phyloP scores from a whole-genome alignment of 176 grass and related monocot species.

The Eragrostis nindensis region DNA sequence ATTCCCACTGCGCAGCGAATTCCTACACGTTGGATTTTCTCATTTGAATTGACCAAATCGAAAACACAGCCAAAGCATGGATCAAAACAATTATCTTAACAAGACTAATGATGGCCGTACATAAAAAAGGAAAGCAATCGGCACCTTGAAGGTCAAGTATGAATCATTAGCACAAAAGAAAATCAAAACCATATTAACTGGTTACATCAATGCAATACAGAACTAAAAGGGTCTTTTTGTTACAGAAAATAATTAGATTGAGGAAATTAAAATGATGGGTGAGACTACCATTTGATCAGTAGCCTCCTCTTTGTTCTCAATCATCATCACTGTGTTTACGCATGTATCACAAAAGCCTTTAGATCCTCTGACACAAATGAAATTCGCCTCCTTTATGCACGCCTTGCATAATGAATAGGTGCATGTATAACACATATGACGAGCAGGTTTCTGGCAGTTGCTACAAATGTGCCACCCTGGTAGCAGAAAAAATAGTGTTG shows the following conservation, averaged over 20 bases:
- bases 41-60: slow-evolving; percentile 15
- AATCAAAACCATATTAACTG: slow-evolving; percentile 8
- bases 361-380: slow-evolving; percentile 69
- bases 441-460: slow-evolving; percentile 86
- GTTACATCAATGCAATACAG: slow-evolving; percentile 11
- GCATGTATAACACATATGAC: slow-evolving; percentile 91
- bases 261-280: slow-evolving; percentile 29
- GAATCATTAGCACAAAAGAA: slow-evolving; percentile 10
- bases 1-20: not conserved
- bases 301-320: slow-evolving; percentile 80
- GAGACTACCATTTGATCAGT: slow-evolving; percentile 61
- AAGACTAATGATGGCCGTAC: not conserved
- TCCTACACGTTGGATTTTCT: not conserved
- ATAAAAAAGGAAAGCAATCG: not conserved
- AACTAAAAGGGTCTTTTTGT: slow-evolving; percentile 10
- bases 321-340: slow-evolving; percentile 83
- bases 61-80: slow-evolving; percentile 27
- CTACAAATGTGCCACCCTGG: slow-evolving; percentile 99
- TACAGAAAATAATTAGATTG: slow-evolving; percentile 29
- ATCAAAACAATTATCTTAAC: slow-evolving; percentile 7
- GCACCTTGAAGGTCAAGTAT: not conserved
- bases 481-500: slow-evolving; percentile 35
- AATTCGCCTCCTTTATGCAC: slow-evolving; percentile 69
- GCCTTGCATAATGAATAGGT: slow-evolving; percentile 92
- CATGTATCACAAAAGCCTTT: slow-evolving; percentile 94